phyloP scores from a whole-genome alignment of 257 asterid species.

The Sherardia arvensis region DNA sequence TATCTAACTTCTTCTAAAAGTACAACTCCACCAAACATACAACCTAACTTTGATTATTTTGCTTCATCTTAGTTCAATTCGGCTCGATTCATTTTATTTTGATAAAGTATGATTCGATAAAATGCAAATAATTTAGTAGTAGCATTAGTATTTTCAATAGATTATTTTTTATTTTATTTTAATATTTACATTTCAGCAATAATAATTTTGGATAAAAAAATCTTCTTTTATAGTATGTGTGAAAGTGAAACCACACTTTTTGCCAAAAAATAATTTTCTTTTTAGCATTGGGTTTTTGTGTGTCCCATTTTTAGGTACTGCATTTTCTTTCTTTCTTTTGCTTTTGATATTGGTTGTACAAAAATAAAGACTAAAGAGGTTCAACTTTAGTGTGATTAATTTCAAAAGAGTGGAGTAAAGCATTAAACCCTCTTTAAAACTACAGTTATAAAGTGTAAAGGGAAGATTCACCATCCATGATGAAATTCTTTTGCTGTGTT shows the following conservation, averaged over 20 bases:
- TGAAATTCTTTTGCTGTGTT: not conserved
- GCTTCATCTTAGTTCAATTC: too few species aligned
- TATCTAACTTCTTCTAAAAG: too few species aligned
- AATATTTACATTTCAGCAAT: too few species aligned
- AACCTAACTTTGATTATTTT: too few species aligned
- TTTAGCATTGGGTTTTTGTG: not conserved
- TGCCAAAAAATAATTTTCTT: slow-evolving; percentile 5
- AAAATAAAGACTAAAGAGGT: not conserved
- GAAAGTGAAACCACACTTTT: slow-evolving; percentile 19
- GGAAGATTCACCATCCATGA: slow-evolving; percentile 3
- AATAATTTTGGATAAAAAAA: too few species aligned
- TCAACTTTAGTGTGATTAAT: not conserved
- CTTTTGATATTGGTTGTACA: not conserved
- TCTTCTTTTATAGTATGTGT: slow-evolving; percentile 14
- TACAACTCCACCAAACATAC: too few species aligned
- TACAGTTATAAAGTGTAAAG: not conserved
- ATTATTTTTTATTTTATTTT: too few species aligned
- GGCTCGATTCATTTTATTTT: too few species aligned
- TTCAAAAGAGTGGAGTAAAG: not conserved
- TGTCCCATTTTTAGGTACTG: not conserved
- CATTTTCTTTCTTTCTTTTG: not conserved
- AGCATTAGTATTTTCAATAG: too few species aligned
- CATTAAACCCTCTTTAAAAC: not conserved
- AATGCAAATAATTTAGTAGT: too few species aligned
- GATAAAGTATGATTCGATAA: too few species aligned